Base-by-base conservation (phyloP, 371 early-diverging fungal genomes). In the Mortierella sp. region DNA sequence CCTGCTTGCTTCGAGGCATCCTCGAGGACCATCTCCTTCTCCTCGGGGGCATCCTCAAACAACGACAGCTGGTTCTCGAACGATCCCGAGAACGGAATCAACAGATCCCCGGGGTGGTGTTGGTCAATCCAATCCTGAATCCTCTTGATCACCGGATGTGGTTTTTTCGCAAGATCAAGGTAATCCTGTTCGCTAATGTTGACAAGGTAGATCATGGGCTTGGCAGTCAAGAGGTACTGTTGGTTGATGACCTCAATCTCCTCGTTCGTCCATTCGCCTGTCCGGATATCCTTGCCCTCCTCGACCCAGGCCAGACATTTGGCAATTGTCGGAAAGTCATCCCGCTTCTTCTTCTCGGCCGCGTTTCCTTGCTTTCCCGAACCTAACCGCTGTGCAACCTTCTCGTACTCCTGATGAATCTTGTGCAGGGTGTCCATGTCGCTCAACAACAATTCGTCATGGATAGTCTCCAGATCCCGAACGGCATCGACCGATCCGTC, bases 201-300 rank as follows among this genome's bases (percentile, higher is more conserved):
- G 79, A 95, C 96, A 66, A 99, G 92, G 85, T 99, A 98, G 58
- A 99, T 97, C 43, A 99, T 97, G 34, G 98, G 97, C 87, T 99
- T 99, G 70, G 99, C 97, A 2, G 99, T 99, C 69, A 99, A 90
- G 67, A 99, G 92, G 73, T 94, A 94, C 67, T 98, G 90, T 39
- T 88, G 83, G 86, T 97, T 99, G 88, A 99, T 97, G 50, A 95
- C 90, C 71, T 96, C 97, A 58, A 99, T 82, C 79, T 97, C 98
- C 87, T 95, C 92, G 90, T 94, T 95, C 78, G 90, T 87, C 98
- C 98, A 96, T 43, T 92, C 88, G 65, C 97, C 97, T 76, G 96
- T 93, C 79, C 98, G 92, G 41, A 97, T 93, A 79, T 96, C 96
- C 78, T 96, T 95, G 50, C 96, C 92, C 2, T 89, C 86, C 41